Conservation (phyloP, 2,329 filamentous ascomycete species). For the Trichoderma sp. region DNA sequence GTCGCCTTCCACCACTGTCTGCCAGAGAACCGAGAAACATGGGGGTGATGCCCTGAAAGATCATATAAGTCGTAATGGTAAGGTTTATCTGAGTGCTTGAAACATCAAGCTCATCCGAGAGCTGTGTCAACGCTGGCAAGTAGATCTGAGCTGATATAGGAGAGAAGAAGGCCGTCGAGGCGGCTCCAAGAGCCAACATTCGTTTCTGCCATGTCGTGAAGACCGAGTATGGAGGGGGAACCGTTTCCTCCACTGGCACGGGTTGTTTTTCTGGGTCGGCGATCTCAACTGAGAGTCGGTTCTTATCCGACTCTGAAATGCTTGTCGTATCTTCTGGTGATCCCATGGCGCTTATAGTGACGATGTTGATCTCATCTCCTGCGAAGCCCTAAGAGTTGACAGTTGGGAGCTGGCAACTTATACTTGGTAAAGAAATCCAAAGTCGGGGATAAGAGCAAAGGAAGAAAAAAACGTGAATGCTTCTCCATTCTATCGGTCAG, state of each 20-base stretch:
- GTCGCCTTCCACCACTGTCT: conserved; percentile 53
- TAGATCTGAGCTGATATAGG: conserved; percentile 52
- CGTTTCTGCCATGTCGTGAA: conserved; percentile 42
- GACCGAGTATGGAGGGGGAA: conserved; percentile 35
- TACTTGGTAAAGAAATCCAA: background rate
- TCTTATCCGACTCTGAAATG: conserved; percentile 3
- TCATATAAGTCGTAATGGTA: conserved; percentile 55
- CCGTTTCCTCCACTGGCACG: background rate
- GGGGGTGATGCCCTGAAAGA: conserved; percentile 60
- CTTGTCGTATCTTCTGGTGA: background rate
- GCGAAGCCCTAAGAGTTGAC: background rate
- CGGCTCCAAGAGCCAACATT: conserved; percentile 40
- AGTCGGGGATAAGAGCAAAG: background rate
- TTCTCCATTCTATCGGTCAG: conserved; percentile 10
- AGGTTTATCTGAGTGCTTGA: conserved; percentile 45
- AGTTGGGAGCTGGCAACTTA: background rate
- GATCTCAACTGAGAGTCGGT: background rate
- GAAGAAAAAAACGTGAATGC: background rate
- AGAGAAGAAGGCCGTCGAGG: conserved; percentile 44
- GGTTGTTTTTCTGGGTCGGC: conserved; percentile 23
- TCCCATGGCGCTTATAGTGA: background rate
- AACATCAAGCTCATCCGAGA: conserved; percentile 49
- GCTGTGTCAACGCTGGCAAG: conserved; percentile 50
- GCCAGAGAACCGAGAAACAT: conserved; percentile 56
- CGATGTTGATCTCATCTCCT: background rate